Conservation (phyloP, 1,139 yeast species). For the Suhomyces guaymorum region DNA sequence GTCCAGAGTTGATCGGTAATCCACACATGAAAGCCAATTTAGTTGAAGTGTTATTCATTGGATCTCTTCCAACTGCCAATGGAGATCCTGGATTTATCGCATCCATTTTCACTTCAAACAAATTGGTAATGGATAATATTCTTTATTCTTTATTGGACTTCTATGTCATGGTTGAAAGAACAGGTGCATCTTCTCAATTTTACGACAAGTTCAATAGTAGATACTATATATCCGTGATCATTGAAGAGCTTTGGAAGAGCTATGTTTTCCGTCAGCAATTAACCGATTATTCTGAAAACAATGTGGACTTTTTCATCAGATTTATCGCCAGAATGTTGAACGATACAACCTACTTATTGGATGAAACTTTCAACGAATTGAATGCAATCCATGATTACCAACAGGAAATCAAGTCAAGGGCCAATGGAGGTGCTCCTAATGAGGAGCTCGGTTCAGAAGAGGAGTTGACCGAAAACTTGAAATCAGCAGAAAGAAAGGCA, state of each 20-base stretch:
- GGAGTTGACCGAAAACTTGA: constrained; percentile 58
- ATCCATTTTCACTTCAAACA: constrained; percentile 62
- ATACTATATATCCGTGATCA: constrained; percentile 78
- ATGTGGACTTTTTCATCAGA: constrained; percentile 81
- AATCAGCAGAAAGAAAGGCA: constrained; percentile 72
- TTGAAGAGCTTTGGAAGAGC: constrained; percentile 82
- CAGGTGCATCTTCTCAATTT: constrained; percentile 93
- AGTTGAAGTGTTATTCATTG: constrained; percentile 77
- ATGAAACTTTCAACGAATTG: constrained; percentile 83
- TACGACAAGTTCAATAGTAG: constrained; percentile 94
- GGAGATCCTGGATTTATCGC: constrained; percentile 75
- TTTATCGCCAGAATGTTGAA: constrained; percentile 94
- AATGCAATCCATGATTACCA: constrained; percentile 76
- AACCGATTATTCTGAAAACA: constrained; percentile 60
- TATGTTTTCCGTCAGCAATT: constrained; percentile 69
- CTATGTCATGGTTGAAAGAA: constrained; percentile 92
- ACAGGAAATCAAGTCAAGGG: constrained; percentile 49
- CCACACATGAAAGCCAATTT: constrained; percentile 89
- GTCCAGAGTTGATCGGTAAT: constrained; percentile 84
- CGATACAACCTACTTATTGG: constrained; percentile 88
- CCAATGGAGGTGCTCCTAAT: constrained; percentile 39
- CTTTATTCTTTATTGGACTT: constrained; percentile 83
- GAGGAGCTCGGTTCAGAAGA: constrained; percentile 57
- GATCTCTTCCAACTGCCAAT: constrained; percentile 60
- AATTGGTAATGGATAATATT: constrained; percentile 62